Evolutionary conservation across 345 rosid species (phyloP).

Genomic region (Gossypium arboreum): DNA sequence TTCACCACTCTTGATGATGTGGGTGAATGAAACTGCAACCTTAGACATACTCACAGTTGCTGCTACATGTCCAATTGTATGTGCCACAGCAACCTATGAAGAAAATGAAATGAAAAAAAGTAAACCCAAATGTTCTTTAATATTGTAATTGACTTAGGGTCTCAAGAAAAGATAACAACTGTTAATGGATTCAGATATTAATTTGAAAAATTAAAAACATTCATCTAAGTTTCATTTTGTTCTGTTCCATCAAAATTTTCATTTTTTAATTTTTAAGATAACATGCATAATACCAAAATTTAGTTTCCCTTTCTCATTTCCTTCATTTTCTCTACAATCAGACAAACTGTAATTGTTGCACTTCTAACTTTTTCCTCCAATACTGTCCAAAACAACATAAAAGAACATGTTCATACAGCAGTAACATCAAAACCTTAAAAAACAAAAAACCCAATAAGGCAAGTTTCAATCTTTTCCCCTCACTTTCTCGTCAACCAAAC

Average conservation of each 20-base stretch:
- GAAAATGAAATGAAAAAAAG: conserved; percentile 16
- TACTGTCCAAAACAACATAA: conserved; percentile 12
- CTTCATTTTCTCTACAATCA: conserved; percentile 35
- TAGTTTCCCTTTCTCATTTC: conserved; percentile 20
- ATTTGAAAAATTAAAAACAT: neutral
- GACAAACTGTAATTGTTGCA: conserved; percentile 37
- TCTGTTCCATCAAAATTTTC: neutral
- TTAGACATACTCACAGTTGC: conserved; percentile 99
- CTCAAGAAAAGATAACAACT: neutral
- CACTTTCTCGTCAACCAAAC: conserved; percentile 25
- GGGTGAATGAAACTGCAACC: conserved; percentile 99
- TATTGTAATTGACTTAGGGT: conserved; percentile 8
- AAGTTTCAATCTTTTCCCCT: conserved; percentile 17
- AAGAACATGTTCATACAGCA: conserved; percentile 19
- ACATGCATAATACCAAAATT: conserved; percentile 13
- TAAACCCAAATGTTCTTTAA: conserved; percentile 1
- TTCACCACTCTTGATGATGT: conserved; percentile 97
- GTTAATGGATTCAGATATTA: neutral
- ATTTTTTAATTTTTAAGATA: neutral
- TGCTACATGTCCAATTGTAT: conserved; percentile 98
- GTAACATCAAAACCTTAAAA: conserved; percentile 31
- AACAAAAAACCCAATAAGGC: conserved; percentile 10
- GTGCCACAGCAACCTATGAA: conserved; percentile 92
- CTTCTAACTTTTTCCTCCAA: neutral
- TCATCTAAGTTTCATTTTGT: neutral